A percentile compares a stretch with the other conserved stretches of the same genome.
phyloP scores from a whole-genome alignment of 2,329 filamentous ascomycete genomes.

The Talaromyces amestolkiae region DNA sequence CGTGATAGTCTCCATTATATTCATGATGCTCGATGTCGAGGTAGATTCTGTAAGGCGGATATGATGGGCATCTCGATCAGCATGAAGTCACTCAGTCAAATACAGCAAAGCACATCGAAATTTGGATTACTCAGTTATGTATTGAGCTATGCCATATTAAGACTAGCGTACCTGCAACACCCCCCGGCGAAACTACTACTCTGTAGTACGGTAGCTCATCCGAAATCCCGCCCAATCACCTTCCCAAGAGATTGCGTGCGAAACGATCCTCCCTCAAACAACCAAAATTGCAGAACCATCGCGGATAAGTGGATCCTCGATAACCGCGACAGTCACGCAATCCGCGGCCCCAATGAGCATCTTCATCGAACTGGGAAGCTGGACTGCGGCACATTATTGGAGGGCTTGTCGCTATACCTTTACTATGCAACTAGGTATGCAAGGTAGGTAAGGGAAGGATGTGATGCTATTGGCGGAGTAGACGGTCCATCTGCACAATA shows the following conservation, averaged over 20 bases:
- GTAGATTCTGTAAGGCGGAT: not conserved
- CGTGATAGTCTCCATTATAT: not conserved
- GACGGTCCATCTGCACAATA: not conserved
- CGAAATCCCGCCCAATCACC: not conserved
- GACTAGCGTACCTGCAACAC: not conserved
- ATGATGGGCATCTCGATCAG: not conserved
- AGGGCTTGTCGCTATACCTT: not conserved
- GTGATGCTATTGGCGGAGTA: not conserved
- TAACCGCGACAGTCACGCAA: conserved; percentile 6
- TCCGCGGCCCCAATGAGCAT: not conserved
- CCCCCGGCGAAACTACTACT: not conserved
- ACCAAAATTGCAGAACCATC: not conserved
- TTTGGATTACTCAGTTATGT: not conserved
- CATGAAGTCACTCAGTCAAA: not conserved
- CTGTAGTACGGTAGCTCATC: not conserved
- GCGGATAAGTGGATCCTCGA: conserved; percentile 9
- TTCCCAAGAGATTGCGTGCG: not conserved
- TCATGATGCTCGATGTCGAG: not conserved
- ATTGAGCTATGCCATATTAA: not conserved
- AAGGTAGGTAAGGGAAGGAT: not conserved
- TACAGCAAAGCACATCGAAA: not conserved
- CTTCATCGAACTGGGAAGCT: not conserved
- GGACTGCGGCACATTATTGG: not conserved
- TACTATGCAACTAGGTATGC: too few species aligned
- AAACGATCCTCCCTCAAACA: not conserved